phyloP scores from a whole-genome alignment of 345 rosid genomes.

The Psidium friedrichsthalianum region DNA sequence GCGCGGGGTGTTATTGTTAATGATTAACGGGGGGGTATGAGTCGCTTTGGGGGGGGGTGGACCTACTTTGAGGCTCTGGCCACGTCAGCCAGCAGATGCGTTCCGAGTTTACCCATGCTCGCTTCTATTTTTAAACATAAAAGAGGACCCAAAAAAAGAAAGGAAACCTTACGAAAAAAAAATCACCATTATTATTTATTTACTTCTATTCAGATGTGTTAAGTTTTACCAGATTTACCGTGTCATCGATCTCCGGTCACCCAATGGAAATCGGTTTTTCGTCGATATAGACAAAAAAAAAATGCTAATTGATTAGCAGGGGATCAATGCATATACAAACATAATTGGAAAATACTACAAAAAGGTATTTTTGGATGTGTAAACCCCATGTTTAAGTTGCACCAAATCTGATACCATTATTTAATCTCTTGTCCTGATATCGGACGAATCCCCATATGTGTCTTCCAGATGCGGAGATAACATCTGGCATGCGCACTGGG shows the following conservation, averaged over 20 bases:
- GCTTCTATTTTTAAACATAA: not conserved
- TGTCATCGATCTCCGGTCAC: too few relatives aligned
- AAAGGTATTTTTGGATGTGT: not conserved
- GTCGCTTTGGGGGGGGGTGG: not conserved
- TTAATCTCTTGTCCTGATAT: too few relatives aligned
- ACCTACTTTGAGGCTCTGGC: not conserved
- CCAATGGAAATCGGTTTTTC: not conserved
- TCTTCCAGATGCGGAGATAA: too few relatives aligned
- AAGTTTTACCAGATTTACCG: too few relatives aligned
- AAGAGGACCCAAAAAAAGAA: too few relatives aligned
- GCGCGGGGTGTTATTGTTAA: not conserved
- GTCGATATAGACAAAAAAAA: not conserved
- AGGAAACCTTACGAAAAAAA: not conserved
- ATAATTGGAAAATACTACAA: not conserved
- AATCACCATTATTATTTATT: not conserved
- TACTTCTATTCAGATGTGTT: too few relatives aligned
- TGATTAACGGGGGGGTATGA: not conserved
- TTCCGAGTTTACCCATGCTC: not conserved
- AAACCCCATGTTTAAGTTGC: too few relatives aligned
- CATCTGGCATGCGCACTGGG: too few relatives aligned
- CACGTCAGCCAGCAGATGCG: not conserved
- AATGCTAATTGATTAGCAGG: not conserved
- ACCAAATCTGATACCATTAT: too few relatives aligned
- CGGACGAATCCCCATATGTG: too few relatives aligned
- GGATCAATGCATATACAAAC: not conserved